Conservation (phyloP, 2,329 filamentous ascomycete species). For the Diplocarpon mali region DNA sequence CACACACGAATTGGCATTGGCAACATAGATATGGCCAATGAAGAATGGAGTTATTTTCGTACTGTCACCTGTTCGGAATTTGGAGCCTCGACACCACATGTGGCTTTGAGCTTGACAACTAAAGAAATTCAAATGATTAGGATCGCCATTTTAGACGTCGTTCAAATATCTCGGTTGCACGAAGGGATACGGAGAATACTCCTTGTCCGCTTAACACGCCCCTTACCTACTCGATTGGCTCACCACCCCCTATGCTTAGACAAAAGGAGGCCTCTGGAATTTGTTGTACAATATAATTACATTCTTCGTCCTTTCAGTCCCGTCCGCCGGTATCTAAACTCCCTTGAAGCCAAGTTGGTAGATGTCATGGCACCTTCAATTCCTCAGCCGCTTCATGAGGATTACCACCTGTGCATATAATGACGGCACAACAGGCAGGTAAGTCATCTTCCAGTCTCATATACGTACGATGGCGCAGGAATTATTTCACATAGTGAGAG, state of each 20-base stretch:
- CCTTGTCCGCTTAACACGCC: conserved; percentile 6
- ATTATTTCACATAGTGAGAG: background rate
- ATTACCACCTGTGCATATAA: too few relatives aligned
- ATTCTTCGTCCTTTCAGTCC: conserved; percentile 4
- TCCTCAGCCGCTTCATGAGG: too few relatives aligned
- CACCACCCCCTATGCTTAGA: conserved; percentile 1
- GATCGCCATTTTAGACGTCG: background rate
- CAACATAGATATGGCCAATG: conserved; percentile 6
- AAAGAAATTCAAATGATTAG: background rate
- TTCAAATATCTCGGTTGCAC: conserved; percentile 4
- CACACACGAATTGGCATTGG: background rate
- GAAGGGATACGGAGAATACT: conserved; percentile 6
- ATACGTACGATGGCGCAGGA: background rate
- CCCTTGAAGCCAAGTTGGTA: background rate
- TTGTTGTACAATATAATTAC: conserved; percentile 10
- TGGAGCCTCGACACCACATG: conserved; percentile 1
- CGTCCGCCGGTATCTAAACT: background rate
- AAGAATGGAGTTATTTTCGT: conserved; percentile 1
- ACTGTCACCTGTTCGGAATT: background rate
- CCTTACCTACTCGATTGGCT: conserved; percentile 4
- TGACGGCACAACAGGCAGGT: too few relatives aligned
- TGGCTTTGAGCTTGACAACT: background rate
- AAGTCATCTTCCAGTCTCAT: too few relatives aligned
- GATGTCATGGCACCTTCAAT: too few relatives aligned
- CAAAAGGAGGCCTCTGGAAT: conserved; percentile 7